Conservation (phyloP, 2,329 filamentous ascomycete species). For the Harringtonia lauricola region DNA sequence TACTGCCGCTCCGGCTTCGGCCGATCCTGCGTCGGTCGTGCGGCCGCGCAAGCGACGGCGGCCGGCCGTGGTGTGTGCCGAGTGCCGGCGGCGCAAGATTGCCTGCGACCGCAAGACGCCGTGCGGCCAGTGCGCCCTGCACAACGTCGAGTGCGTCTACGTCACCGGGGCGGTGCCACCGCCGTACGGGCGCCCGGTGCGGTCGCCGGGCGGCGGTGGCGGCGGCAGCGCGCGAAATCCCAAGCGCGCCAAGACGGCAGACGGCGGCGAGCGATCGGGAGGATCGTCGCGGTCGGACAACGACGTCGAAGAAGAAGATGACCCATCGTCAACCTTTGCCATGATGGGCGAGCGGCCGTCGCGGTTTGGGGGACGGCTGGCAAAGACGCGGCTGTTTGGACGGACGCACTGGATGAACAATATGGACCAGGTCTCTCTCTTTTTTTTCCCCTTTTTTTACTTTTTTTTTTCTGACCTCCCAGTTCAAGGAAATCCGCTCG, state of each 20-base stretch:
- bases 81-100: slow-evolving; percentile 50
- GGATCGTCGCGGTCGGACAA: slow-evolving; percentile 2
- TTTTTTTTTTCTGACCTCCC: not conserved
- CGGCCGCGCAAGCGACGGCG: slow-evolving; percentile 14
- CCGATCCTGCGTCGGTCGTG: not conserved
- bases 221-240: too few species aligned
- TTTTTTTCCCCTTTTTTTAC: slow-evolving; percentile 6
- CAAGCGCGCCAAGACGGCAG: not conserved
- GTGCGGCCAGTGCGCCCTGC: slow-evolving; percentile 47
- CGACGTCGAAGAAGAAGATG: not conserved
- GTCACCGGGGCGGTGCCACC: slow-evolving; percentile 16
- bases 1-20: not conserved
- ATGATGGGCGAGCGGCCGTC: slow-evolving; percentile 3
- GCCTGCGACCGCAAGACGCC: slow-evolving; percentile 47
- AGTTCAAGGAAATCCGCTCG: slow-evolving; percentile 12
- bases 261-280: not conserved
- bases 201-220: not conserved
- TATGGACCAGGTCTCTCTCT: slow-evolving; percentile 6
- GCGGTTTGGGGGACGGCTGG: slow-evolving; percentile 9
- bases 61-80: slow-evolving; percentile 37
- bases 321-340: not conserved
- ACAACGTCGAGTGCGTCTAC: slow-evolving; percentile 43
- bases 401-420: slow-evolving; percentile 13
- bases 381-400: slow-evolving; percentile 13
- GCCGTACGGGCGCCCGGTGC: slow-evolving; percentile 9